phyloP scores from a whole-genome alignment of 176 grass and related monocot species.

The Chrysopogon serrulatus region DNA sequence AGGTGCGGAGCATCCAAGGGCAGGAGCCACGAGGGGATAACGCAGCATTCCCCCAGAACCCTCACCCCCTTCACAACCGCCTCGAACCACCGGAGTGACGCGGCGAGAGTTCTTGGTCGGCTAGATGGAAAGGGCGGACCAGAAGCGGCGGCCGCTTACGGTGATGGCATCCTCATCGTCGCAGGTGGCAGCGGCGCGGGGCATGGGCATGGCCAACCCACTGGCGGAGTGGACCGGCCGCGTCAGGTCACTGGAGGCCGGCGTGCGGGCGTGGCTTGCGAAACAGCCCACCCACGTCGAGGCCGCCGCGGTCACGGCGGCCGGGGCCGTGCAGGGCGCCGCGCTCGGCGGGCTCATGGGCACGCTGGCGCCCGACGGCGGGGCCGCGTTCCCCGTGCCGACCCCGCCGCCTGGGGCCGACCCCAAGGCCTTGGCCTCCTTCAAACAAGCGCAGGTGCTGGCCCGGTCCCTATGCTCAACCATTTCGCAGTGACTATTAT shows the following conservation, averaged over 20 bases:
- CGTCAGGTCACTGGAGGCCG: slow-evolving; percentile 52
- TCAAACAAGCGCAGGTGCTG: slow-evolving; percentile 75
- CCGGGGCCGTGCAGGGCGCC: slow-evolving; percentile 68
- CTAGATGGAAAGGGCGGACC: slow-evolving; percentile 34
- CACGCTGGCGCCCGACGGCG: slow-evolving; percentile 50
- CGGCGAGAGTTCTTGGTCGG: neutral
- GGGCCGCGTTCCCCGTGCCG: slow-evolving; percentile 28
- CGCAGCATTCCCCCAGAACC: neutral
- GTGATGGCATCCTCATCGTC: slow-evolving; percentile 34
- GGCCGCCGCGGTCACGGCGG: slow-evolving; percentile 62
- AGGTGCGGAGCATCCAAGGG: slow-evolving; percentile 24
- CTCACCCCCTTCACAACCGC: neutral
- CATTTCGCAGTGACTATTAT: neutral
- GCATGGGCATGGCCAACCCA: slow-evolving; percentile 39
- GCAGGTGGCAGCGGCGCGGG: slow-evolving; percentile 19
- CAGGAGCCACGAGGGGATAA: slow-evolving; percentile 21
- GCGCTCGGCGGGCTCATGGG: slow-evolving; percentile 83
- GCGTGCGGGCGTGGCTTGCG: slow-evolving; percentile 68
- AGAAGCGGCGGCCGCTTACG: slow-evolving; percentile 43
- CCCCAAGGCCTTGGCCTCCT: slow-evolving; percentile 55
- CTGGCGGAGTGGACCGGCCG: slow-evolving; percentile 50
- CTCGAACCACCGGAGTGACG: neutral
- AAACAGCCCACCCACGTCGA: slow-evolving; percentile 71
- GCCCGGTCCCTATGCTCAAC: neutral
- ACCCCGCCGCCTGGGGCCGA: slow-evolving; percentile 37